Base-by-base conservation (phyloP, 2,329 filamentous ascomycete genomes). In the Pseudopyricularia javanii region DNA sequence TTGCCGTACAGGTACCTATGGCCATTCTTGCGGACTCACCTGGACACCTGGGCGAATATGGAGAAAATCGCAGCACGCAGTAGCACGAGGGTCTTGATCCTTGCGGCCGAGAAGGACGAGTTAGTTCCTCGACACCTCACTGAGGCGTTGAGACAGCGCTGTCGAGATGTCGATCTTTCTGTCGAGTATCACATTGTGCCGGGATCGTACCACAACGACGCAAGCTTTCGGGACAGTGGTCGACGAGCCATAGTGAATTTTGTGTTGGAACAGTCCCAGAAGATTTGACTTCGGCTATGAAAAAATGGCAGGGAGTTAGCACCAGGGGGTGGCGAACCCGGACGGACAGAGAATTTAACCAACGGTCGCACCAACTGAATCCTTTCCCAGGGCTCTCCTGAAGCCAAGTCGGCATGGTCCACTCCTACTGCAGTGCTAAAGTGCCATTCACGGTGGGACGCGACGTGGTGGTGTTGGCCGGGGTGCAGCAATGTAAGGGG, bases 1-100 rank as follows among this genome's bases (percentile, higher is more conserved):
- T 70, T 91, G 7, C 87, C 87, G 0, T 91, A 91, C 63, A 77
- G 78, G 48, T 82, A 91, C 62, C 72, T 91, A 0, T 80, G 81
- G 73, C 84, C 83, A 0, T 90, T 91, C 61, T 71, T 91, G 11
- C 74, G 85, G 58, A 90, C 76, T 55, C 75, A 79, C 40, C 66
- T 82, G 34, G 75, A 82, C 57, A 80, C 71, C 57, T 74, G 67
- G 68, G 62, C 66, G 52, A 80, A 80, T 56, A 57, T 82, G 30
- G 69, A 64, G 3, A 51, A 62, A 28, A 71, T 82, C 33, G 64
- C 68, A 8, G 56, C 63, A 34, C 59, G 58, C 6, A 60, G 66
- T 59, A 54, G 54, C 50, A 59, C 74, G 1, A 61, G 60, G 5
- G 60, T 79, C 2, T 70, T 75, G 49, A 75, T 82, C 35, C 60